phyloP scores from a whole-genome alignment of 164 flowering plant genomes.

The Stephania cephalantha region DNA sequence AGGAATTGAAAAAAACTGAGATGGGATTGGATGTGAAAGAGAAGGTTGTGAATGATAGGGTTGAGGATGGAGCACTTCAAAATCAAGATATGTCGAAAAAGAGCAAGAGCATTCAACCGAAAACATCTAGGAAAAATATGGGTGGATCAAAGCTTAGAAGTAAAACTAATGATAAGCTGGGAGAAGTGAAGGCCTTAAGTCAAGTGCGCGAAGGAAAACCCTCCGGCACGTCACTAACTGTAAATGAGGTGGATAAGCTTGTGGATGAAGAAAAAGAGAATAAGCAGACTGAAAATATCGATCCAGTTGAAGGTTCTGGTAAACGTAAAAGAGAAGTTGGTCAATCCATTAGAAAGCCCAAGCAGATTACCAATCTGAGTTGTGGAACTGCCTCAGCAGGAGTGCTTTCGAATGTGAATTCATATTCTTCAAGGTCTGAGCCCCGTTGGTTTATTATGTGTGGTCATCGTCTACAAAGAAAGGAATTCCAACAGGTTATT shows the following conservation, averaged over 20 bases:
- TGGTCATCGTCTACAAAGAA: slow-evolving; percentile 79
- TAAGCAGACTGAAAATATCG: slow-evolving; percentile 22
- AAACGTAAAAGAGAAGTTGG: slow-evolving; percentile 14
- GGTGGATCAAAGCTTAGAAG: slow-evolving; percentile 5
- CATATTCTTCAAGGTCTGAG: slow-evolving; percentile 21
- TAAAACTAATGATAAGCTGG: slow-evolving; percentile 9
- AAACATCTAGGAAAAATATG: slow-evolving; percentile 12
- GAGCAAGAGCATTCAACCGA: background rate
- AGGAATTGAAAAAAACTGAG: slow-evolving; percentile 11
- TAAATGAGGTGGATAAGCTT: slow-evolving; percentile 5
- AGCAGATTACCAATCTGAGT: slow-evolving; percentile 14
- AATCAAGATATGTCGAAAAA: slow-evolving; percentile 13
- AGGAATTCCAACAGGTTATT: slow-evolving; percentile 72
- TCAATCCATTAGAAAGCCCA: slow-evolving; percentile 16
- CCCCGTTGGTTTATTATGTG: slow-evolving; percentile 65
- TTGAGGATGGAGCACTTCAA: slow-evolving; percentile 34
- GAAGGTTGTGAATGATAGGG: slow-evolving; percentile 27
- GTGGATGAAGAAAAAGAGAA: slow-evolving; percentile 48
- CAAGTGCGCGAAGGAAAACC: slow-evolving; percentile 15
- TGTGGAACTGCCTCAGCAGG: slow-evolving; percentile 8
- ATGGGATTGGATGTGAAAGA: background rate
- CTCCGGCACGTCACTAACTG: slow-evolving; percentile 4
- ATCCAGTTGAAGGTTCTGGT: slow-evolving; percentile 11
- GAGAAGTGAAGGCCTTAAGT: background rate
- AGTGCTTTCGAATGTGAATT: background rate